phyloP scores from a whole-genome alignment of 306 rosid genomes.

The Comarum palustre region DNA sequence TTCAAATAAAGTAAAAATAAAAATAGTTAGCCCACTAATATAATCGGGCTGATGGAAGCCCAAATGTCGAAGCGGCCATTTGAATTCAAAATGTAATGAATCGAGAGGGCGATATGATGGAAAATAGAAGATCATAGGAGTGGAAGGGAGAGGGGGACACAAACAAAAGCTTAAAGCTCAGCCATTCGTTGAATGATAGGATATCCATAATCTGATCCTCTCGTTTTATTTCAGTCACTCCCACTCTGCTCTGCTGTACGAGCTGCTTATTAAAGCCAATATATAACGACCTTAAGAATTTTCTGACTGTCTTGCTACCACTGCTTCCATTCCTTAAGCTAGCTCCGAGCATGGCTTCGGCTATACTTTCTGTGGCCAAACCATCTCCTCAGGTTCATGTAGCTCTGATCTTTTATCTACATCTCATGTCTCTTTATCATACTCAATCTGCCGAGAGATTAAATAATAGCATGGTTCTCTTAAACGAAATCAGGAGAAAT shows the following conservation, averaged over 20 bases:
- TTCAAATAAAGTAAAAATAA: neutral
- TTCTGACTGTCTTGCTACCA: conserved; percentile 16
- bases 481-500: too few relatives aligned
- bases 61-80: neutral
- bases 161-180: conserved; percentile 30
- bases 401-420: neutral
- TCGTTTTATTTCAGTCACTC: conserved; percentile 44
- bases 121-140: conserved; percentile 15
- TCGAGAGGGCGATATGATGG: conserved; percentile 19
- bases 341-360: conserved; percentile 72
- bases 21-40: neutral
- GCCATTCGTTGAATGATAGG: conserved; percentile 61
- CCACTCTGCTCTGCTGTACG: conserved; percentile 21
- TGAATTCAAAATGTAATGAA: neutral
- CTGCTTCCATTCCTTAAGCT: conserved; percentile 3
- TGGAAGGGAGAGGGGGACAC: conserved; percentile 14
- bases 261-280: conserved; percentile 7
- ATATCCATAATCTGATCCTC: conserved; percentile 81
- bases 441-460: neutral
- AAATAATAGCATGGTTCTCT: neutral
- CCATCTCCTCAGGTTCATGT: conserved; percentile 72
- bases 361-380: conserved; percentile 86
- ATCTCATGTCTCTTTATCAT: neutral
- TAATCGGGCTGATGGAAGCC: neutral
- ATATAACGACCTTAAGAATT: conserved; percentile 12